A percentile compares a stretch with the other conserved stretches of the same genome.
phyloP scores from a whole-genome alignment of 2,329 filamentous ascomycete genomes.

The Aureobasidium lini region DNA sequence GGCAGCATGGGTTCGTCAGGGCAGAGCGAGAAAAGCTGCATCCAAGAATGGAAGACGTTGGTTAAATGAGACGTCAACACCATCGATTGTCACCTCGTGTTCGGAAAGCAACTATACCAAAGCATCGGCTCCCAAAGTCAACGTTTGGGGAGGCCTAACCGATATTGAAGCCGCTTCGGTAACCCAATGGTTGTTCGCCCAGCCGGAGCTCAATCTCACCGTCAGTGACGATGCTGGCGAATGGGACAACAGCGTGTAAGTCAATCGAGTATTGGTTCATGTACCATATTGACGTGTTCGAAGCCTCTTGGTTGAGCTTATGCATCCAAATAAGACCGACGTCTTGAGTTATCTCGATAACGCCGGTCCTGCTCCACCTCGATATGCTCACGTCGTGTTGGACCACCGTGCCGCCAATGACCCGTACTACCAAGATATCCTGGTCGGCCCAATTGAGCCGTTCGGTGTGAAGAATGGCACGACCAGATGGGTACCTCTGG shows the following conservation, averaged over 20 bases:
- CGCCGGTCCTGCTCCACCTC: conserved; percentile 28
- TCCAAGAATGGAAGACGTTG: conserved; percentile 15
- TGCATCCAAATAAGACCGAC: conserved; percentile 44
- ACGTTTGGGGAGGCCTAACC: conserved; percentile 36
- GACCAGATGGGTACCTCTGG: conserved; percentile 33
- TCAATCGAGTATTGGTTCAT: not conserved
- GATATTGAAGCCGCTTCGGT: conserved; percentile 33
- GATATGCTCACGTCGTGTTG: conserved; percentile 40
- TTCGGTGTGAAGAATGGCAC: conserved; percentile 31
- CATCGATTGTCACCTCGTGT: conserved; percentile 13
- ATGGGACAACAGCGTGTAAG: conserved; percentile 21
- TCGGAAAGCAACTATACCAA: conserved; percentile 8
- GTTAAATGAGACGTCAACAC: conserved; percentile 8
- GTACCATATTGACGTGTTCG: not conserved
- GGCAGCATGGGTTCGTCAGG: conserved; percentile 18
- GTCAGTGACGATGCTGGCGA: conserved; percentile 19
- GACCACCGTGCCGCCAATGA: conserved; percentile 33
- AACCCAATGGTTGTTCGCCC: conserved; percentile 34
- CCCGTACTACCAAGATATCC: conserved; percentile 33
- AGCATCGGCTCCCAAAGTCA: conserved; percentile 32
- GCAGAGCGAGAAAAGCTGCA: conserved; percentile 18
- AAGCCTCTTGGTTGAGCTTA: conserved; percentile 28
- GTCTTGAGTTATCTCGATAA: conserved; percentile 40
- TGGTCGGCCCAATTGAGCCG: conserved; percentile 42
- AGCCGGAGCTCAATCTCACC: conserved; percentile 34